A percentile compares a stretch with the other conserved stretches of the same genome.
These are phyloP conservation scores for Cyclostephanos tholiformis DNA, from an alignment of 108 stramenopile genomes.

Conservation along the genomic window DNA sequence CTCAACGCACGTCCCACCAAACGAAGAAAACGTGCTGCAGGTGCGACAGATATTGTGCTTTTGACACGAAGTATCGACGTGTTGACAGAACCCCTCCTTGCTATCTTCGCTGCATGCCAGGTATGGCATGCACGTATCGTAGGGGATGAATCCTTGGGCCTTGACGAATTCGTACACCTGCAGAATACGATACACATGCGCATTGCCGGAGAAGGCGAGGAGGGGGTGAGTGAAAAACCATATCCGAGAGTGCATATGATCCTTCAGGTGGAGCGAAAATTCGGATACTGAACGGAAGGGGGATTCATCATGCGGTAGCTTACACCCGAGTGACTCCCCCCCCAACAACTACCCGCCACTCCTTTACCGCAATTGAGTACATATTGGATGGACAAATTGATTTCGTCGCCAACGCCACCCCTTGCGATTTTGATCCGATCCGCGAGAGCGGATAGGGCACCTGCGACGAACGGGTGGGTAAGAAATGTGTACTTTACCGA, in stretches of 20 bases:
- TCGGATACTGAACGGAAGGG: no score
- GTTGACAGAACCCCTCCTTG: slow-evolving; percentile 72
- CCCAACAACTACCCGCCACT: slow-evolving; percentile 69
- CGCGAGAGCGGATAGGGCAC: slow-evolving; percentile 68
- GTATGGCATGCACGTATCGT: slow-evolving; percentile 88
- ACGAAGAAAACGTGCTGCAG: slow-evolving; percentile 54
- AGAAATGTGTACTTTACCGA: background rate
- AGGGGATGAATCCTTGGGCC: slow-evolving; percentile 59
- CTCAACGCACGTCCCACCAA: slow-evolving; percentile 38
- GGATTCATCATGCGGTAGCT: no score
- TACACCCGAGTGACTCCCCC: slow-evolving; percentile 63
- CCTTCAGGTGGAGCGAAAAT: no score
- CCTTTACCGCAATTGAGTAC: slow-evolving; percentile 78
- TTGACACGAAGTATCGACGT: slow-evolving; percentile 71
- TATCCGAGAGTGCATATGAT: no score
- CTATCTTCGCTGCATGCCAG: slow-evolving; percentile 80
- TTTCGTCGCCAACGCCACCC: slow-evolving; percentile 53
- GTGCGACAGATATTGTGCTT: slow-evolving; percentile 76
- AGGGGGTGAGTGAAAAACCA: background rate
- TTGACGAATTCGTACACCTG: slow-evolving; percentile 35
- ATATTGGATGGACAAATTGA: slow-evolving; percentile 75
- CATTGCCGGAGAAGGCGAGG: background rate
- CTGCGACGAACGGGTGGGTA: background rate
- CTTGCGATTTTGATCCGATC: slow-evolving; percentile 93
- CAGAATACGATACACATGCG: no score